These are phyloP conservation scores for Zelopaecilomyces penicillatus DNA, from an alignment of 2,329 filamentous ascomycete genomes.

Conservation along the genomic window DNA sequence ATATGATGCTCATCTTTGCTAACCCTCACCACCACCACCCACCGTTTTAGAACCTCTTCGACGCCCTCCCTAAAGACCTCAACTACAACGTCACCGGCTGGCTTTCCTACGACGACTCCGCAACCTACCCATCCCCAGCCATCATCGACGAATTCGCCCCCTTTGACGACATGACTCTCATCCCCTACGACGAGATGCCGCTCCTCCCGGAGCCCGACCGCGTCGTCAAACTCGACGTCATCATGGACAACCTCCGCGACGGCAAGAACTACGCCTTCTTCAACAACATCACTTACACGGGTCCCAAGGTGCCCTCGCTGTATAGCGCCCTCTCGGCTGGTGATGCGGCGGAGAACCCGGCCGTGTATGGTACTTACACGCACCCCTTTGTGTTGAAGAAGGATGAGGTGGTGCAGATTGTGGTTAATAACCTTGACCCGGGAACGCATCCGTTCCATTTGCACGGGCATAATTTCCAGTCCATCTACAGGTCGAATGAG, in stretches of 20 bases:
- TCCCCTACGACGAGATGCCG: conserved; percentile 57
- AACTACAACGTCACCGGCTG: conserved; percentile 63
- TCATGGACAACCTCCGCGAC: conserved; percentile 53
- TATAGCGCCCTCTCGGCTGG: conserved; percentile 65
- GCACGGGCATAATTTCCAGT: conserved; percentile 69
- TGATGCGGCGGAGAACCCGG: conserved; percentile 47
- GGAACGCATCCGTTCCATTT: conserved; percentile 70
- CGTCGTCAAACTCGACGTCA: conserved; percentile 53
- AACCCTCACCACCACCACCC: not conserved
- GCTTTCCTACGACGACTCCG: conserved; percentile 47
- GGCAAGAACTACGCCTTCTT: conserved; percentile 57
- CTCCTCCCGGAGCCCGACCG: conserved; percentile 55
- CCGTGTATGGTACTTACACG: conserved; percentile 58
- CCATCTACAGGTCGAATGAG: conserved; percentile 51
- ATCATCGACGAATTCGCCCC: conserved; percentile 53
- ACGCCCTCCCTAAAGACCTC: conserved; percentile 55
- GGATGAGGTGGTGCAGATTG: conserved; percentile 60
- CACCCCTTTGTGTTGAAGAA: conserved; percentile 60
- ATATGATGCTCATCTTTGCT: not conserved
- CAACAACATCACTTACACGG: conserved; percentile 69
- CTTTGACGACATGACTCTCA: conserved; percentile 65
- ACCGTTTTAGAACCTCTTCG: conserved; percentile 50
- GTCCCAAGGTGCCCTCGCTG: conserved; percentile 69
- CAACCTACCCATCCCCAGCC: conserved; percentile 39
- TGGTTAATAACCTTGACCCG: conserved; percentile 68